Evolutionary conservation across 1,284 basidiomycete species (phyloP).

Genomic region (Gomphus bonarii): DNA sequence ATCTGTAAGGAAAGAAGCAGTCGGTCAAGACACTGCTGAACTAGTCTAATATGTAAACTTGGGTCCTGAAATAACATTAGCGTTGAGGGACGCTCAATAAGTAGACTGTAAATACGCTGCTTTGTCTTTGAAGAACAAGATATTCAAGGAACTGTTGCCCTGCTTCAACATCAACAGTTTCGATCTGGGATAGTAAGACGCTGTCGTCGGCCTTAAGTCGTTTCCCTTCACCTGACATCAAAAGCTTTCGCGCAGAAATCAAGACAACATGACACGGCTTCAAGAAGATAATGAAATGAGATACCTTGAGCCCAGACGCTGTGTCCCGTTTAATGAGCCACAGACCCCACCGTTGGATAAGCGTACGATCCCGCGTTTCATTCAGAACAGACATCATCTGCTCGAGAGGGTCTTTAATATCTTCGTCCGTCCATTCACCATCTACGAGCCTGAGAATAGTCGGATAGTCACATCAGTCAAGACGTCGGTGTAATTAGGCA

Average conservation of each 20-base stretch:
- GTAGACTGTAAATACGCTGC: slow-evolving; percentile 22
- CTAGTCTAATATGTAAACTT: slow-evolving; percentile 51
- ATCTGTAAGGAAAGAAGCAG: slow-evolving; percentile 38
- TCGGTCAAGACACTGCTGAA: slow-evolving; percentile 42
- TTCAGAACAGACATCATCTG: slow-evolving; percentile 59
- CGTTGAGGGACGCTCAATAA: background rate
- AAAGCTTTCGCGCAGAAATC: slow-evolving; percentile 29
- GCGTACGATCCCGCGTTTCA: slow-evolving; percentile 44
- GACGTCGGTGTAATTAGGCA: background rate
- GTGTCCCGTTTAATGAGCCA: slow-evolving; percentile 71
- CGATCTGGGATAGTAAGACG: slow-evolving; percentile 43
- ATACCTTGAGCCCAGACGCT: slow-evolving; percentile 63
- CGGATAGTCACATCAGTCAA: background rate
- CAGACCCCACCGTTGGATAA: slow-evolving; percentile 66
- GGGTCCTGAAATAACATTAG: slow-evolving; percentile 30
- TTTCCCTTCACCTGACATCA: slow-evolving; percentile 42
- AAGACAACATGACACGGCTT: background rate
- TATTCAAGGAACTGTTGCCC: slow-evolving; percentile 72
- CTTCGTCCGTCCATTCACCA: slow-evolving; percentile 53
- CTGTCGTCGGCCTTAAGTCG: slow-evolving; percentile 46
- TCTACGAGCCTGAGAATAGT: slow-evolving; percentile 63
- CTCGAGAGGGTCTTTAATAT: slow-evolving; percentile 57
- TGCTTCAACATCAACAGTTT: slow-evolving; percentile 41
- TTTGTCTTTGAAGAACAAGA: slow-evolving; percentile 62
- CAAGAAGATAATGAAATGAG: background rate